Evolutionary conservation across 1,284 basidiomycete genomes (phyloP).

Genomic region (Pyrrhoderma noxium): DNA sequence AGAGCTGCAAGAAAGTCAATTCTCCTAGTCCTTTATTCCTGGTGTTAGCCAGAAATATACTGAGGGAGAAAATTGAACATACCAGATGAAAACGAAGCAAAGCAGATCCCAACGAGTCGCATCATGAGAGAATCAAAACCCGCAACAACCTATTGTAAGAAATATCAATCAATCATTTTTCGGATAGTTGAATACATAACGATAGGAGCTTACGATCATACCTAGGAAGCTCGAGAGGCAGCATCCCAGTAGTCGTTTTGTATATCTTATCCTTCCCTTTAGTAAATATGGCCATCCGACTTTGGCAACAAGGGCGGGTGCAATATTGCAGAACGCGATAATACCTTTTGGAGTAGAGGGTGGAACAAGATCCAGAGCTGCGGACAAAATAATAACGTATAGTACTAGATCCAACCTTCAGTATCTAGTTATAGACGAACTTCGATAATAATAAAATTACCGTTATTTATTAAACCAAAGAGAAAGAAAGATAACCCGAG

Average conservation of each 20-base stretch:
- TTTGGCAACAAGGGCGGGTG: conserved; percentile 77
- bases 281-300: conserved; percentile 90
- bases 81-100: conserved; percentile 91
- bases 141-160: conserved; percentile 68
- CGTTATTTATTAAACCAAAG: conserved; percentile 56
- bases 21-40: conserved; percentile 81
- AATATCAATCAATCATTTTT: not conserved
- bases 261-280: conserved; percentile 76
- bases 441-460: conserved; percentile 24
- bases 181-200: not conserved
- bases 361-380: conserved; percentile 91
- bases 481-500: conserved; percentile 52
- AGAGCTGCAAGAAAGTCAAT: conserved; percentile 89
- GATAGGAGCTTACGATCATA: conserved; percentile 56
- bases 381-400: conserved; percentile 95
- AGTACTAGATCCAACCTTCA: conserved; percentile 45
- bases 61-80: conserved; percentile 8
- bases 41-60: no score
- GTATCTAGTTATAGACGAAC: not conserved
- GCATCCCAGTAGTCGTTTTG: conserved; percentile 69
- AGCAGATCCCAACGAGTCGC: conserved; percentile 78
- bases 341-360: conserved; percentile 88
- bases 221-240: conserved; percentile 67
- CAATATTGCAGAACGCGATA: conserved; percentile 88
- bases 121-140: conserved; percentile 61